Percentiles rank a stretch among this genome's conserved stretches.
phyloP scores from a whole-genome alignment of 192 early-diverging fungal species.

The Linnemannia schmuckeri region DNA sequence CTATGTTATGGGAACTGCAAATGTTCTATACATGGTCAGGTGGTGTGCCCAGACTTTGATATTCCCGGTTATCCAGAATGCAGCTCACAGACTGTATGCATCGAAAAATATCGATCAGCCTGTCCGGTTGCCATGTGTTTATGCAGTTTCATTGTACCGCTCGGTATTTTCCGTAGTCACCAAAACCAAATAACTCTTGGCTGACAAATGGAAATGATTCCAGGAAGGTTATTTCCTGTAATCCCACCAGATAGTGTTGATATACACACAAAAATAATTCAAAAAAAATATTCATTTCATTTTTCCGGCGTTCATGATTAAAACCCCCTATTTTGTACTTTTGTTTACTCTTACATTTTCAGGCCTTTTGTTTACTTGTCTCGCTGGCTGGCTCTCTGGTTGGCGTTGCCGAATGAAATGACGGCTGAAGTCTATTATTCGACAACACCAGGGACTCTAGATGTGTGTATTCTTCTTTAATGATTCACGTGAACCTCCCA shows the following conservation, averaged over 20 bases:
- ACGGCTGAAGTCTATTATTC: too few species aligned
- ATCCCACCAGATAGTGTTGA: constrained; percentile 32
- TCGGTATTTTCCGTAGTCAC: constrained; percentile 17
- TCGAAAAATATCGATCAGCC: constrained; percentile 22
- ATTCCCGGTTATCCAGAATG: constrained; percentile 23
- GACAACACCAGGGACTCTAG: too few species aligned
- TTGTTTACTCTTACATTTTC: too few species aligned
- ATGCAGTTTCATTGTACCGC: constrained; percentile 27
- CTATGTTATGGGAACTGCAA: not conserved
- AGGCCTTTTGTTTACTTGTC: too few species aligned
- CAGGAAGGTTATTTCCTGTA: constrained; percentile 8
- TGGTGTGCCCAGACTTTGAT: constrained; percentile 24
- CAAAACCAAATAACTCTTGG: constrained; percentile 17
- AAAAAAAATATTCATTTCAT: too few species aligned
- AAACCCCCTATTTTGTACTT: too few species aligned
- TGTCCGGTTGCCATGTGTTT: constrained; percentile 22
- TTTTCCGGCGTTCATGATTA: too few species aligned
- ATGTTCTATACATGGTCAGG: constrained; percentile 11
- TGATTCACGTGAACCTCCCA: too few species aligned
- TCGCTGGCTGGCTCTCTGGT: too few species aligned
- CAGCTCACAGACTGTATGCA: constrained; percentile 19
- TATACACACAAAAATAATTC: constrained; percentile 20
- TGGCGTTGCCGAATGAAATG: too few species aligned
- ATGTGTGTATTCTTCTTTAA: too few species aligned
- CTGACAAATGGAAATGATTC: too few species aligned